Conservation (phyloP, 352 stramenopile species). For the Globisporangium splendens region DNA sequence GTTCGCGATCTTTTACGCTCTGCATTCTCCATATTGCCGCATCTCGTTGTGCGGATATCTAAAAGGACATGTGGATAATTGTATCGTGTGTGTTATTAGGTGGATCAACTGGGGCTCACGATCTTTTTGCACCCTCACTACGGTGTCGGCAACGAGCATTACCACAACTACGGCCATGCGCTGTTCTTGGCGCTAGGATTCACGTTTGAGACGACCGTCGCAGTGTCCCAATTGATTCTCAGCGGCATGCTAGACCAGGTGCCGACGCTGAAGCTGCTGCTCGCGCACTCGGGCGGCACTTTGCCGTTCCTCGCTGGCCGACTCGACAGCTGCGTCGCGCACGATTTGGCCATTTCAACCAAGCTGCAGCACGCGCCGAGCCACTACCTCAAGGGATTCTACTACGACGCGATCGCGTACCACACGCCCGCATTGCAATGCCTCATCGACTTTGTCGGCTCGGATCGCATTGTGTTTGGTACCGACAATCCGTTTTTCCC, state of each 20-base stretch:
- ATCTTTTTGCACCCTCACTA: constrained; percentile 75
- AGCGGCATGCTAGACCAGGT: constrained; percentile 50
- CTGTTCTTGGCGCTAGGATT: constrained; percentile 61
- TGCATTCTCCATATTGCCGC: too few relatives aligned
- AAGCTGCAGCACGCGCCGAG: constrained; percentile 40
- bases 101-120: constrained; percentile 33
- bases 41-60: not conserved
- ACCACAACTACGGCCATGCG: constrained; percentile 46
- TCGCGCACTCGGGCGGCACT: constrained; percentile 60
- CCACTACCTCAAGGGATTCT: constrained; percentile 55
- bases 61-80: too few relatives aligned
- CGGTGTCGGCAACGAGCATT: constrained; percentile 60
- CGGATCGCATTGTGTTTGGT: constrained; percentile 53
- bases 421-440: constrained; percentile 46
- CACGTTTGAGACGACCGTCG: constrained; percentile 66
- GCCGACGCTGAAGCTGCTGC: constrained; percentile 40
- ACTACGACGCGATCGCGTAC: constrained; percentile 63
- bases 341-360: constrained; percentile 38
- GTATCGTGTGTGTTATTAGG: not conserved
- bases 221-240: constrained; percentile 55
- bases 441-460: constrained; percentile 49
- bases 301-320: constrained; percentile 58
- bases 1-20: constrained; percentile 7
- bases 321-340: constrained; percentile 57
- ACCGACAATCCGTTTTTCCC: constrained; percentile 73